Evolutionary conservation across 768 basidiomycete species (phyloP).

Genomic region (Serendipita sp.): DNA sequence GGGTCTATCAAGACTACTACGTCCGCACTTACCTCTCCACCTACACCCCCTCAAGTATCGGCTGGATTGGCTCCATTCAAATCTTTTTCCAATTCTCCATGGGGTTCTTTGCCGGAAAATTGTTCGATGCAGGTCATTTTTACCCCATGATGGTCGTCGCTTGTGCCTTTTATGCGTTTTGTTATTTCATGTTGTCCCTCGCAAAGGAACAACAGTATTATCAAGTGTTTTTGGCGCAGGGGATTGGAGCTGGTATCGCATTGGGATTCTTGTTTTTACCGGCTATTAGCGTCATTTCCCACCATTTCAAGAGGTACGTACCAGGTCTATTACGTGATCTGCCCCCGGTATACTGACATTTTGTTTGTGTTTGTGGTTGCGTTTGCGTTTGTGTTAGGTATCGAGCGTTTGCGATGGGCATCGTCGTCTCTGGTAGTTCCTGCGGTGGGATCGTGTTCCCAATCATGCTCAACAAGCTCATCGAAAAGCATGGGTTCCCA

Average conservation of each 20-base stretch:
- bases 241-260: constrained; percentile 28
- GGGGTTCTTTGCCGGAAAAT: constrained; percentile 17
- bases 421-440: constrained; percentile 24
- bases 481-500: constrained; percentile 10
- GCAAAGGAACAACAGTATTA: constrained; percentile 6
- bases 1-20: constrained; percentile 12
- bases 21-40: constrained; percentile 12
- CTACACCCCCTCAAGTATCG: constrained; percentile 16
- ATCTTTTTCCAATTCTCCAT: constrained; percentile 19
- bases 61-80: constrained; percentile 20
- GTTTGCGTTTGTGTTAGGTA: no score
- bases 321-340: no score
- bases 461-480: constrained; percentile 21
- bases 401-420: constrained; percentile 26
- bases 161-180: constrained; percentile 11
- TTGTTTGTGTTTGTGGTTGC: background rate
- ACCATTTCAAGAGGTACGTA: constrained; percentile 25
- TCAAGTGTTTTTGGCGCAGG: constrained; percentile 28
- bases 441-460: constrained; percentile 19
- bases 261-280: constrained; percentile 38
- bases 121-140: constrained; percentile 21
- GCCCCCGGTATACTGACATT: no score
- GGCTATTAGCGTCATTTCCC: constrained; percentile 27
- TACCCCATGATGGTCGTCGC: constrained; percentile 7
- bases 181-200: constrained; percentile 15